Percentiles rank a stretch among this genome's conserved stretches.
Evolutionary conservation across 2,329 filamentous ascomycete genomes (phyloP).

Genomic region (Paraphoma sp.): DNA sequence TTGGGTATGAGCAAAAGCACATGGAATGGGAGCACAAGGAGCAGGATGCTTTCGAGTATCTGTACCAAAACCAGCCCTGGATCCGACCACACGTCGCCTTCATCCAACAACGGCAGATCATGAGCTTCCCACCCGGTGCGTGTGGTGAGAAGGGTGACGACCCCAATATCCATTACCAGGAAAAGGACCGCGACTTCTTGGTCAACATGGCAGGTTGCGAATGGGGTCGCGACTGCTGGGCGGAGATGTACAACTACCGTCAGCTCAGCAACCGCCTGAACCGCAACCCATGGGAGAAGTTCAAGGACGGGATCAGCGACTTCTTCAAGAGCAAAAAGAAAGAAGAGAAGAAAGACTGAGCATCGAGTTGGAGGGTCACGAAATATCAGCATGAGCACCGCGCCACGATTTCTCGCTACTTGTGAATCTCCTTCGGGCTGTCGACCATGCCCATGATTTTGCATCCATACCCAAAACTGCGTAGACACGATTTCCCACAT

Average conservation of each 20-base stretch:
- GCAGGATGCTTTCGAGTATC: slow-evolving; percentile 90
- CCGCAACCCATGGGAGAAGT: slow-evolving; percentile 78
- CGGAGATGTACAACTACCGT: slow-evolving; percentile 95
- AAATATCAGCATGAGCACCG: slow-evolving; percentile 10
- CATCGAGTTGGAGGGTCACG: slow-evolving; percentile 16
- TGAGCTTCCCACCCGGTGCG: slow-evolving; percentile 90
- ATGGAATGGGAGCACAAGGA: slow-evolving; percentile 99
- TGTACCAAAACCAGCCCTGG: slow-evolving; percentile 93
- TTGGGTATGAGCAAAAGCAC: slow-evolving; percentile 96
- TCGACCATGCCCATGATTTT: slow-evolving; percentile 4
- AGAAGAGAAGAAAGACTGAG: slow-evolving; percentile 34
- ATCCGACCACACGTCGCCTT: slow-evolving; percentile 88
- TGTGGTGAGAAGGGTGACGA: slow-evolving; percentile 81
- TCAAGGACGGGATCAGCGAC: slow-evolving; percentile 56
- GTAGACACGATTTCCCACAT: slow-evolving; percentile 1
- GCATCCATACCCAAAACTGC: slow-evolving; percentile 2
- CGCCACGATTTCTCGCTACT: slow-evolving; percentile 14
- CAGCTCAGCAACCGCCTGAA: slow-evolving; percentile 91
- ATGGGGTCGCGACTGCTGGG: slow-evolving; percentile 97
- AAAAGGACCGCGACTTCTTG: slow-evolving; percentile 86
- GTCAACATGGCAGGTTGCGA: slow-evolving; percentile 99
- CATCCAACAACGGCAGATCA: slow-evolving; percentile 88
- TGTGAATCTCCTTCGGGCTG: slow-evolving; percentile 8
- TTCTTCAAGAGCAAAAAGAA: slow-evolving; percentile 39
- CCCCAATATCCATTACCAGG: slow-evolving; percentile 81